Conservation (phyloP, 257 asterid genomes). For the Nicotiana paniculata region DNA sequence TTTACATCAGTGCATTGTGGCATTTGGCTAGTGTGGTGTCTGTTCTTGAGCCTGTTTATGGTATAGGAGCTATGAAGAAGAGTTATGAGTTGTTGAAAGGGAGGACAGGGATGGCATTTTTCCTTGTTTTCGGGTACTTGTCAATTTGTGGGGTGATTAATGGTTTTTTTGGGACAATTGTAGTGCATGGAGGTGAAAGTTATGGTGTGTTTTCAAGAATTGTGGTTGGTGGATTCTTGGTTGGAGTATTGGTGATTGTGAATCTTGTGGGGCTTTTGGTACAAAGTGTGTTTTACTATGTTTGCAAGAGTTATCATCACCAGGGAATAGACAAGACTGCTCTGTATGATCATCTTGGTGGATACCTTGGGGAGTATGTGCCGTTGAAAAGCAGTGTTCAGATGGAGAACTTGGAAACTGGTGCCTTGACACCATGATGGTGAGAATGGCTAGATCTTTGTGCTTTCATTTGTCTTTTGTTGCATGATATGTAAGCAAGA, state of each 20-base stretch:
- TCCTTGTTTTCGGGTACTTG: conserved; percentile 59
- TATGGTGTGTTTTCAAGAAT: conserved; percentile 60
- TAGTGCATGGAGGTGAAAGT: conserved; percentile 76
- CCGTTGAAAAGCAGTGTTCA: conserved; percentile 94
- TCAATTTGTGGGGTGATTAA: conserved; percentile 61
- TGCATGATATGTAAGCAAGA: neutral
- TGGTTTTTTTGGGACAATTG: conserved; percentile 52
- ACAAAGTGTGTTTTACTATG: conserved; percentile 94
- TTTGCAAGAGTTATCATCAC: conserved; percentile 90
- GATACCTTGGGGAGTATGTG: conserved; percentile 94
- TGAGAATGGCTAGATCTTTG: conserved; percentile 13
- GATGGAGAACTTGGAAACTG: conserved; percentile 81
- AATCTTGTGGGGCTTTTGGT: conserved; percentile 77
- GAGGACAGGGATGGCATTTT: conserved; percentile 46
- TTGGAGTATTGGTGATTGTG: conserved; percentile 78
- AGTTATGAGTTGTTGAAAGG: conserved; percentile 69
- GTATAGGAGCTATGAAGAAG: conserved; percentile 69
- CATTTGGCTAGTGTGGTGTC: conserved; percentile 90
- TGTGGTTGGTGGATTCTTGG: conserved; percentile 79
- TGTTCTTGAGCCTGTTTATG: conserved; percentile 73
- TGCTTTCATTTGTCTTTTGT: conserved; percentile 1
- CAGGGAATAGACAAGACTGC: conserved; percentile 87
- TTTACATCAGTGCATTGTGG: conserved; percentile 83
- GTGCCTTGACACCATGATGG: conserved; percentile 12
- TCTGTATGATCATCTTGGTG: conserved; percentile 87